A percentile compares a stretch with the other conserved stretches of the same genome.
phyloP scores from a whole-genome alignment of 129 eudicot genomes.

The Escallonia herrerae region DNA sequence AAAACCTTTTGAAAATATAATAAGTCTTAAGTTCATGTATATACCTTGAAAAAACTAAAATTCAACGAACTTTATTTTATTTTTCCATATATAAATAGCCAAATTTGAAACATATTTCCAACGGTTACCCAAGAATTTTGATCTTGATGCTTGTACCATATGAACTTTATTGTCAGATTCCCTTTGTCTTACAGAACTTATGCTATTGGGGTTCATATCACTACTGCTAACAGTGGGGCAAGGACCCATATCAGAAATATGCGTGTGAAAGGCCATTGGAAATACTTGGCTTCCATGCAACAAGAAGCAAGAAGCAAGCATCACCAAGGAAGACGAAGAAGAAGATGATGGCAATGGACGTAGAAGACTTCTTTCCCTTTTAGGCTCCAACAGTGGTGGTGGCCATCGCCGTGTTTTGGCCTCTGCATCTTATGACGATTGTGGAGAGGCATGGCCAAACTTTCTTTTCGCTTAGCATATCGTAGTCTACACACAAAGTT shows the following conservation, averaged over 20 bases:
- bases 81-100: too few species aligned
- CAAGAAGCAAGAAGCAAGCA: conserved; percentile 11
- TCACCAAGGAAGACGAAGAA: background rate
- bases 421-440: conserved; percentile 30
- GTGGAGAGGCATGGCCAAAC: conserved; percentile 36
- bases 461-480: background rate
- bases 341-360: conserved; percentile 14
- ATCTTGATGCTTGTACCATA: background rate
- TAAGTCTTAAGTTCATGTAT: too few species aligned
- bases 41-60: too few species aligned
- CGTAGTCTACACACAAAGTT: too few species aligned
- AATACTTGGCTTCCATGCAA: conserved; percentile 59
- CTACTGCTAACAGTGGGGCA: conserved; percentile 39
- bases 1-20: too few species aligned
- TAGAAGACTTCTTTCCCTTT: conserved; percentile 20
- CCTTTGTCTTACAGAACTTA: conserved; percentile 29
- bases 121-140: background rate
- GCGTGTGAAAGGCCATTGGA: conserved; percentile 39
- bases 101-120: too few species aligned
- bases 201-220: conserved; percentile 55
- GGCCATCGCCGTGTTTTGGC: conserved; percentile 24
- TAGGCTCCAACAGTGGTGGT: background rate
- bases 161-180: background rate
- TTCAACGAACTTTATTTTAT: too few species aligned
- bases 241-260: conserved; percentile 36